Base-by-base conservation (phyloP, 2,329 filamentous ascomycete species). In the Microdochium nivale region DNA sequence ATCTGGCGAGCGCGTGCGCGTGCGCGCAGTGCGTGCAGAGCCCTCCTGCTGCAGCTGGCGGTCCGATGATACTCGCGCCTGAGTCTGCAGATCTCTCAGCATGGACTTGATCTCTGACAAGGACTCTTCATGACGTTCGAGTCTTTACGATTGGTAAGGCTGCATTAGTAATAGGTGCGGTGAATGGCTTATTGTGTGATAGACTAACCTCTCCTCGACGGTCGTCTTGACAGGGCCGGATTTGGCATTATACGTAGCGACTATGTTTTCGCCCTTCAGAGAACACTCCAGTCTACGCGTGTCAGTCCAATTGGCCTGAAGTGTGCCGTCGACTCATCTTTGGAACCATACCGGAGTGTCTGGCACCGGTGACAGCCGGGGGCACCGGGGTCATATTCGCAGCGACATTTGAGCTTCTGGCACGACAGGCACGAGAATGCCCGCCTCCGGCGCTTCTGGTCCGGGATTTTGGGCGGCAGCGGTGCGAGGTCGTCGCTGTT, bases 51-150 rank as follows among this genome's bases (percentile, higher is more conserved):
- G 23, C 16, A 24, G 19, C 52, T 50, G 27, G 32, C 47, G 24
- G 35, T 55, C 48, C 50, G 51, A 43, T 50, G 52, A 13, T 49
- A 51, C 19, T 40, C 49, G 24, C 53, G 49, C 43, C 49, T 53
- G 21, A n/a, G 25, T 47, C 21, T 43, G 16, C 25, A 63, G 47
- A 13, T 56, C 57, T 37, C 56, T 53, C 19, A 64, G 51, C 57
- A 60, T 60, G 10, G 51, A 47, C 49, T 61, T 63, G 16, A 65
- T 59, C 47, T 64, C 60, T 37, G 50, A 52, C 3, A 65, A 48
- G 9, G 60, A 56, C 47, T 61, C 54, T 49, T 65, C 61, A 49
- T 62, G 59, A 27, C 55, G 57, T 51, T 58, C 59, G 33, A 65
- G 54, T 37, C 62, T 65, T 47, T 11, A 7, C 3, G 24, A 10